phyloP scores from a whole-genome alignment of 495 filamentous ascomycete genomes.

The Venustampulla echinocandica region DNA sequence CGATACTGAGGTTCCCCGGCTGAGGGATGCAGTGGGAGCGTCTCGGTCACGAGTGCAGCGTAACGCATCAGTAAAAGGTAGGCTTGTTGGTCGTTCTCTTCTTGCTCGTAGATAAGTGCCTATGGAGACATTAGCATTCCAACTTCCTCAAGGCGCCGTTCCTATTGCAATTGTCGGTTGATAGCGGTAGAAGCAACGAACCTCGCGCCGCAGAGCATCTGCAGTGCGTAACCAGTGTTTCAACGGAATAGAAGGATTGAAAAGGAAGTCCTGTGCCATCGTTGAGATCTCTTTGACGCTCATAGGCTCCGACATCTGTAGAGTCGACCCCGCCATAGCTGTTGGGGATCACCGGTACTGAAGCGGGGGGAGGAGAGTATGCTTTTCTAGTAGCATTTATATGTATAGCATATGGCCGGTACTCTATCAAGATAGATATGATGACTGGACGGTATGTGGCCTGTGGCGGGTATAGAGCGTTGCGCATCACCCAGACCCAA shows the following conservation, averaged over 20 bases:
- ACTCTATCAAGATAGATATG: too few relatives aligned
- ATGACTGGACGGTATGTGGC: too few relatives aligned
- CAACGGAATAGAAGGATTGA: conserved; percentile 62
- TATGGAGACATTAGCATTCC: conserved; percentile 25
- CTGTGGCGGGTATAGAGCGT: too few relatives aligned
- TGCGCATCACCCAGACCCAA: too few relatives aligned
- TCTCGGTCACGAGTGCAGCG: conserved; percentile 57
- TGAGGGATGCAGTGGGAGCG: conserved; percentile 52
- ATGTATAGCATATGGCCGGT: too few relatives aligned
- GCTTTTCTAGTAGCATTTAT: too few relatives aligned
- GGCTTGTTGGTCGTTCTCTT: conserved; percentile 77
- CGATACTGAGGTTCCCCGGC: conserved; percentile 38
- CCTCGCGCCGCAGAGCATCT: conserved; percentile 70
- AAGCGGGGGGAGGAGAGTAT: neutral
- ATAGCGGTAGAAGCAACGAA: too few relatives aligned
- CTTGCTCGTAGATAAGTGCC: conserved; percentile 72
- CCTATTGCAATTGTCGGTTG: too few relatives aligned
- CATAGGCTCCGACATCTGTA: conserved; percentile 42
- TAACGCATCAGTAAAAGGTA: conserved; percentile 83
- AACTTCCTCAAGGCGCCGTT: neutral
- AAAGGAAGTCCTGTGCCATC: conserved; percentile 68
- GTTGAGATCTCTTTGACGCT: conserved; percentile 63
- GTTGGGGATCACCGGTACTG: neutral
- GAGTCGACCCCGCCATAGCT: conserved; percentile 20
- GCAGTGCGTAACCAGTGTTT: conserved; percentile 78